Conservation (phyloP, 768 basidiomycete genomes). For the Paxillus involutus region DNA sequence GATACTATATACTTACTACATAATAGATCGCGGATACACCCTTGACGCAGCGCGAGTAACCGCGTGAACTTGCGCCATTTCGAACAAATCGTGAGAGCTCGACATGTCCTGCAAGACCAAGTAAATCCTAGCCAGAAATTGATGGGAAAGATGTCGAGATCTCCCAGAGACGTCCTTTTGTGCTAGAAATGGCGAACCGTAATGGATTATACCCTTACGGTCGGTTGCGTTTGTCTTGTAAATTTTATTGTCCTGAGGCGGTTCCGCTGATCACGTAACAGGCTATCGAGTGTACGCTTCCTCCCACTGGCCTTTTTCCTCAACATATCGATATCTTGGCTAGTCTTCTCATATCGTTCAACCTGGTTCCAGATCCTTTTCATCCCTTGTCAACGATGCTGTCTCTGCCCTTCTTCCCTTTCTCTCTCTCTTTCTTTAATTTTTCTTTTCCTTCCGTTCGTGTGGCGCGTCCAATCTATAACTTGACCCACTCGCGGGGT, state of each 20-base stretch:
- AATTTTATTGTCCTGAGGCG: slow-evolving; percentile 16
- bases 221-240: background rate
- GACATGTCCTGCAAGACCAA: background rate
- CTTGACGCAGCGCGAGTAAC: background rate
- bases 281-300: slow-evolving; percentile 11
- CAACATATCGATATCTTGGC: slow-evolving; percentile 16
- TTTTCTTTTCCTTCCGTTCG: slow-evolving; percentile 9
- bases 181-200: slow-evolving; percentile 1
- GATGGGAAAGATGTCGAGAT: background rate
- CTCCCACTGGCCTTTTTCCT: slow-evolving; percentile 18
- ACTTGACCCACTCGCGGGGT: slow-evolving; percentile 22
- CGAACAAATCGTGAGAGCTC: too few relatives aligned
- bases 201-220: too few relatives aligned
- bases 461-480: slow-evolving; percentile 14
- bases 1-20: too few relatives aligned
- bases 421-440: slow-evolving; percentile 9
- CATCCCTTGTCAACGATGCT: slow-evolving; percentile 13
- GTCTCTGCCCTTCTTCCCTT: slow-evolving; percentile 10
- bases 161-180: background rate
- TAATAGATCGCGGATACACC: too few relatives aligned
- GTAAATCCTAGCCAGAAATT: slow-evolving; percentile 1
- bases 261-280: slow-evolving; percentile 33
- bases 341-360: slow-evolving; percentile 1
- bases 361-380: slow-evolving; percentile 17
- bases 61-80: slow-evolving; percentile 8